Percentiles rank a stretch among this genome's conserved stretches.
These are phyloP conservation scores for Paramyrothecium sp. DNA, from an alignment of 2,329 filamentous ascomycete species.

Conservation along the genomic window DNA sequence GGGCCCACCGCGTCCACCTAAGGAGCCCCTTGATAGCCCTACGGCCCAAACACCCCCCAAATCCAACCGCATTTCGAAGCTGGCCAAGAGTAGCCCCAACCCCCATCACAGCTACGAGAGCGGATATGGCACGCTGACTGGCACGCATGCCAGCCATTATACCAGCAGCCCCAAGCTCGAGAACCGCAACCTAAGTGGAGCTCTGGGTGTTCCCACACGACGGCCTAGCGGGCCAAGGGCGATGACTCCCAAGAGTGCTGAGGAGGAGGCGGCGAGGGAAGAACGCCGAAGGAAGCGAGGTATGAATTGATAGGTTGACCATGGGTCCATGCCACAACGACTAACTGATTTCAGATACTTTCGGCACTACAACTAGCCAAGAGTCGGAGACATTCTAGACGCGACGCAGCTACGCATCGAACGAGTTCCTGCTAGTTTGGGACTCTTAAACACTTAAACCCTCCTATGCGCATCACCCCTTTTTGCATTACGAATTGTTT, in stretches of 20 bases:
- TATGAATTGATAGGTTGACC: slow-evolving; percentile 28
- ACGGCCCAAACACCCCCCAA: slow-evolving; percentile 43
- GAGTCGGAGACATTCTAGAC: slow-evolving; percentile 36
- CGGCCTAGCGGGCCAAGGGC: slow-evolving; percentile 58
- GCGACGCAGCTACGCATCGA: too few species aligned
- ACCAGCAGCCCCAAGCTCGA: slow-evolving; percentile 54
- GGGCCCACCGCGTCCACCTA: slow-evolving; percentile 58
- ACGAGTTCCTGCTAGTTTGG: too few species aligned
- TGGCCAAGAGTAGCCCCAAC: slow-evolving; percentile 54
- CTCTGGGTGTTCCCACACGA: slow-evolving; percentile 49
- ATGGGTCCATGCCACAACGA: neutral
- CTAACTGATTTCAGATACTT: slow-evolving; percentile 27
- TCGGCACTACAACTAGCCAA: slow-evolving; percentile 30
- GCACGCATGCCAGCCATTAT: slow-evolving; percentile 47
- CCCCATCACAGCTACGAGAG: slow-evolving; percentile 56
- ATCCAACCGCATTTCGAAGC: slow-evolving; percentile 46
- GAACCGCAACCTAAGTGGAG: slow-evolving; percentile 56
- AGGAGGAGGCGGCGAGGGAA: slow-evolving; percentile 43
- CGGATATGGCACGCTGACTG: slow-evolving; percentile 48
- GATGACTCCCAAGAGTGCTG: slow-evolving; percentile 57
- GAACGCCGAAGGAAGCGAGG: slow-evolving; percentile 57
- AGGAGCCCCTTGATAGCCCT: slow-evolving; percentile 54
- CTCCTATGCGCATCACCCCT: too few species aligned
- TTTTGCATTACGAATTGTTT: neutral
- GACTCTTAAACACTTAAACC: too few species aligned